Conservation (phyloP, 306 rosid genomes). For the Cucumis hystrix region DNA sequence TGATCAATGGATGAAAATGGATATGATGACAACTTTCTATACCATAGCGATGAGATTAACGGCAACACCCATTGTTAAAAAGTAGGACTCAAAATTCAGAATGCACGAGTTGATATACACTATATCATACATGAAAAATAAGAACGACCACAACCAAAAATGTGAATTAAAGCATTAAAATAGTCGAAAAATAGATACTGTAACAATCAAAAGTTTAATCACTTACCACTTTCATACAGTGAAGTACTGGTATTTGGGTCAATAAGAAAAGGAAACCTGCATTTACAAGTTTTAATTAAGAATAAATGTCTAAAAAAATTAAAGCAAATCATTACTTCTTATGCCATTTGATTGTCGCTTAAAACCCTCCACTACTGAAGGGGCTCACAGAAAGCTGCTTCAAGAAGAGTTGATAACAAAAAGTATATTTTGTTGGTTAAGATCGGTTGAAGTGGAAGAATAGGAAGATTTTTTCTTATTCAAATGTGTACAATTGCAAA, state of each 20-base stretch:
- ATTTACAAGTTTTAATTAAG: slow-evolving; percentile 5
- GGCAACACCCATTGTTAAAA: neutral
- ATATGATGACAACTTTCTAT: neutral
- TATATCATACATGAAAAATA: neutral
- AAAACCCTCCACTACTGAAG: neutral
- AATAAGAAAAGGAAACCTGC: slow-evolving; percentile 85
- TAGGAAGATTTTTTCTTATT: neutral
- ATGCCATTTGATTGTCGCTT: neutral
- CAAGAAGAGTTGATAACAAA: neutral
- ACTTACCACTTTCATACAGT: slow-evolving; percentile 82
- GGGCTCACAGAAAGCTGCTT: neutral
- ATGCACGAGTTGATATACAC: neutral
- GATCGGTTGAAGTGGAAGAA: neutral
- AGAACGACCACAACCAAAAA: neutral
- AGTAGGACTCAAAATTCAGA: neutral
- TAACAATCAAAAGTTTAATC: neutral
- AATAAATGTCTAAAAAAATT: neutral
- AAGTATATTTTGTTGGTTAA: neutral
- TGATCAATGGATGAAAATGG: neutral
- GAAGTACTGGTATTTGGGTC: slow-evolving; percentile 54
- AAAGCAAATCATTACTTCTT: neutral
- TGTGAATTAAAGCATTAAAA: neutral
- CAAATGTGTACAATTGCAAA: neutral
- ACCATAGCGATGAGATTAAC: neutral
- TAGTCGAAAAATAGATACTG: neutral